Evolutionary conservation across 2,329 filamentous ascomycete genomes (phyloP), one percentile per base, ranked within the genome.

Genomic region (Hymenoscyphus albidus): DNA sequence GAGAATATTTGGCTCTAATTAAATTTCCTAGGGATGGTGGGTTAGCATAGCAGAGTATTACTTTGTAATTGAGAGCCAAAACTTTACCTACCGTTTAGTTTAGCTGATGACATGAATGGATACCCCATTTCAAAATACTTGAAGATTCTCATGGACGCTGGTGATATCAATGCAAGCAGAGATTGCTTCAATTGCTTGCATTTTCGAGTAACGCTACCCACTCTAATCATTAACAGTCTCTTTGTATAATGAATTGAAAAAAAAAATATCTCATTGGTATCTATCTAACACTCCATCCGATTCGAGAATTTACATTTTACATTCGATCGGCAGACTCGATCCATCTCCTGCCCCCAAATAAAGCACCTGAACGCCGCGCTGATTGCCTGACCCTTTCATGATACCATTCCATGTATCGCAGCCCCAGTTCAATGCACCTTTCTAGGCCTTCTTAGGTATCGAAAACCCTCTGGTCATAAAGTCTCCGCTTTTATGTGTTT

Each of bases 391-490:
- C 44, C 44, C 12, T 18, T 22, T 51, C 10, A 6, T 35, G 35
- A 35, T 51, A n/a, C 6, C 12, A 13, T 13, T 5, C 48, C 48
- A 54, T 13, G 31, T 54, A 27, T 54, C 48, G 22, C 12, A 22
- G 7, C 9, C 18, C 22, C 10, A 13, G 12, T 22, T 13, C 7
- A 22, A 13, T 13, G 4, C 48, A 12, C 22, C 48, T 10, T 13
- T 27, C 48, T 54, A 54, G 3, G 31, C 74, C 67, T 76, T 78
- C 42, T 78, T 76, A 27, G 82, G 81, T 69, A 86, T 79, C 2
- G 81, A 80, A 70, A 79, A 86, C 0, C 84, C 84, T 71, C 84
- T 79, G 2, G 82, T 85, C 84, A 86, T 86, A 67, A 86, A 86
- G 72, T 86, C 83, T 0, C 74, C 76, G 0, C 67, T 65, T 42